phyloP scores from a whole-genome alignment of 768 basidiomycete genomes.

The Pisolithus albus region DNA sequence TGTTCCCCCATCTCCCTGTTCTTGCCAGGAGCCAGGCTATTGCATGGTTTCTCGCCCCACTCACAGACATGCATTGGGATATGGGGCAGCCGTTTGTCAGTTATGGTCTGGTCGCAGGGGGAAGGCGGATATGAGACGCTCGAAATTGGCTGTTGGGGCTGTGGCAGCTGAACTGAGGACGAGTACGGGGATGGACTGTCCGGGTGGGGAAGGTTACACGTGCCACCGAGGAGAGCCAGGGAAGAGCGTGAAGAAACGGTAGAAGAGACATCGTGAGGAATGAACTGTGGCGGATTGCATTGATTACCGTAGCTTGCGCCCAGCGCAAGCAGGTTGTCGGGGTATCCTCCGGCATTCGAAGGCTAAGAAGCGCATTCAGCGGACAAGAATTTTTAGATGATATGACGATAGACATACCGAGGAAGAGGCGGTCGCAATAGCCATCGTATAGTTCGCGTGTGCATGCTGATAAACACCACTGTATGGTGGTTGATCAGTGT shows the following conservation, averaged over 20 bases:
- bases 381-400: not conserved
- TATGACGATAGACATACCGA: not conserved
- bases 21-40: conserved; percentile 19
- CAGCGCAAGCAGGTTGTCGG: not conserved
- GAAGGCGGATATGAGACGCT: not conserved
- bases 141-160: not conserved
- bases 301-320: too few relatives aligned
- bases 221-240: not conserved
- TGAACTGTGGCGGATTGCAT: not conserved
- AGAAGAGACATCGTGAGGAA: not conserved
- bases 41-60: conserved; percentile 14
- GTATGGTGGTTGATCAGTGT: not conserved
- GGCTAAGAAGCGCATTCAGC: not conserved
- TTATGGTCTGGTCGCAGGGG: not conserved
- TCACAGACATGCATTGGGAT: conserved; percentile 18
- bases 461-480: not conserved
- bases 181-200: not conserved
- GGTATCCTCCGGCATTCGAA: not conserved
- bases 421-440: not conserved
- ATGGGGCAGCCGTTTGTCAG: not conserved
- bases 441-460: not conserved
- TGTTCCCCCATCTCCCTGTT: conserved; percentile 28
- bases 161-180: not conserved
- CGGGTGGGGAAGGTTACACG: not conserved
- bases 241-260: not conserved